These are phyloP conservation scores for Podaxis sp. DNA, from an alignment of 768 basidiomycete genomes.

Conservation along the genomic window DNA sequence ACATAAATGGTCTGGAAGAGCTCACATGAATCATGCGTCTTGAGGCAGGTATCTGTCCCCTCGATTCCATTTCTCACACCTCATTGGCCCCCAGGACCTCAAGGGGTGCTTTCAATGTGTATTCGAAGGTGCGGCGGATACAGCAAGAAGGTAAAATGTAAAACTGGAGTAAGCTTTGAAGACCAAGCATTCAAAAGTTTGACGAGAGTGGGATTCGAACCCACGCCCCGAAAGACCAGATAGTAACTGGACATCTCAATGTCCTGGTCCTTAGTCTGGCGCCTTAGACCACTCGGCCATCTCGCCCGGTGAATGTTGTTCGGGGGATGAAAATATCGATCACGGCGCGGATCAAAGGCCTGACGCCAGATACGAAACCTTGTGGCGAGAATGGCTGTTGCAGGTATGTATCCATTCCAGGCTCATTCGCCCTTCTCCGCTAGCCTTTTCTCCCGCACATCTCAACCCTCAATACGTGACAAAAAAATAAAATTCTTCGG, in stretches of 20 bases:
- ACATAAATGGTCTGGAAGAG: no score
- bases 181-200: neutral
- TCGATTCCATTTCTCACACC: neutral
- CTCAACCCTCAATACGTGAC: no score
- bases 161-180: neutral
- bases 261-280: constrained; percentile 50
- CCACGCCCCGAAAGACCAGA: constrained; percentile 47
- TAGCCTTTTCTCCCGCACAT: no score
- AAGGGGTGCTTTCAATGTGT: neutral
- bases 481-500: no score
- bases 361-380: no score
- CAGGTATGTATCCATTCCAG: no score
- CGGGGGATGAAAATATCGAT: no score
- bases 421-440: no score
- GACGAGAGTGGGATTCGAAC: constrained; percentile 59
- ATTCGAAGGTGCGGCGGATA: no score
- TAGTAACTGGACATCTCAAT: constrained; percentile 5
- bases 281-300: constrained; percentile 85
- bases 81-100: neutral
- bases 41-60: neutral
- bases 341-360: no score
- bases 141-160: no score
- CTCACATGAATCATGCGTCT: neutral
- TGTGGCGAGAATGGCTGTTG: no score
- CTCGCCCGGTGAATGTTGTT: constrained; percentile 30